Percentiles rank a stretch among this genome's conserved stretches.
Conservation (phyloP, 192 early-diverging fungal genomes). For the Mortierella alpina region DNA sequence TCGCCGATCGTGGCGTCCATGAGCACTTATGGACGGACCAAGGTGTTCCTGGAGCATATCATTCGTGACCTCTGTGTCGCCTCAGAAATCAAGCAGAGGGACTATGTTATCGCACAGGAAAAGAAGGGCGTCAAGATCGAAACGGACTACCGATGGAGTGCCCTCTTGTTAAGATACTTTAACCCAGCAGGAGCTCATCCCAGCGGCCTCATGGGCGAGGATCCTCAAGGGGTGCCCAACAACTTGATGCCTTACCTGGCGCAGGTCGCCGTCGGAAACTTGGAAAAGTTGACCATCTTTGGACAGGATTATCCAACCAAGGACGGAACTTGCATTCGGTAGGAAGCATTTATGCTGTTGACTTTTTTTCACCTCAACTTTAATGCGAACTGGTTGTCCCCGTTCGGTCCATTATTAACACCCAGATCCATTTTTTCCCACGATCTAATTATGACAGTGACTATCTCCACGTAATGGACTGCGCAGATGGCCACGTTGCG, state of each 20-base stretch:
- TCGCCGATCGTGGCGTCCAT: conserved; percentile 76
- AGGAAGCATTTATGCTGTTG: neutral
- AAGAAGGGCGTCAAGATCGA: neutral
- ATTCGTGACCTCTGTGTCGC: conserved; percentile 78
- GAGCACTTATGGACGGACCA: conserved; percentile 97
- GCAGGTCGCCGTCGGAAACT: conserved; percentile 88
- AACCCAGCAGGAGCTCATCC: conserved; percentile 95
- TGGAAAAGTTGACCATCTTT: conserved; percentile 86
- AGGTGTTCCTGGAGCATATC: conserved; percentile 88
- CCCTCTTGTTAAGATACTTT: conserved; percentile 72
- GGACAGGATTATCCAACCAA: conserved; percentile 92
- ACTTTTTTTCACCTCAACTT: neutral
- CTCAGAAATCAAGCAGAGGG: conserved; percentile 53
- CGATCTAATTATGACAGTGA: conserved; percentile 64
- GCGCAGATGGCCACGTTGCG: conserved; percentile 88
- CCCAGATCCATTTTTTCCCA: neutral
- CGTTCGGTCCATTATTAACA: neutral
- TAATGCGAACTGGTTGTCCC: too few species aligned
- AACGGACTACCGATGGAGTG: conserved; percentile 36
- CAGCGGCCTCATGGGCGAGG: conserved; percentile 91
- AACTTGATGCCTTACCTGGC: conserved; percentile 92
- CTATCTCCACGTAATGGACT: conserved; percentile 95
- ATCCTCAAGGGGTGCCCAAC: conserved; percentile 85
- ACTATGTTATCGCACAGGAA: neutral
- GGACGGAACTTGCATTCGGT: conserved; percentile 81